Conservation (phyloP, 345 rosid genomes). For the Brassica napus region DNA sequence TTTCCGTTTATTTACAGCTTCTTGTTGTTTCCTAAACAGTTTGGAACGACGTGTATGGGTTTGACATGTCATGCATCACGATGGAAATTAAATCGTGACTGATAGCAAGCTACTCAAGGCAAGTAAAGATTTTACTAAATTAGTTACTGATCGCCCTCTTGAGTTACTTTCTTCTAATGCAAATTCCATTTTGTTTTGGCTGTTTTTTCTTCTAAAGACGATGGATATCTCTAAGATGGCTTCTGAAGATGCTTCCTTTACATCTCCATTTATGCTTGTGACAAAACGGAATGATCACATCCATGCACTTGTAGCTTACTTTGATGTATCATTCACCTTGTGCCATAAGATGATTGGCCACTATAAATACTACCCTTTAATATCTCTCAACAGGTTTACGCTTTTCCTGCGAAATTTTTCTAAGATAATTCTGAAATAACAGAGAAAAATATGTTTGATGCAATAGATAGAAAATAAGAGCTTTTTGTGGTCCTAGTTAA, state of each 20-base stretch:
- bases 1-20: background rate
- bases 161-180: slow-evolving; percentile 6
- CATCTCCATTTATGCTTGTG: slow-evolving; percentile 78
- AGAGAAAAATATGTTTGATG: background rate
- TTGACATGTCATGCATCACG: slow-evolving; percentile 93
- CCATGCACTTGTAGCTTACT: slow-evolving; percentile 94
- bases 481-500: too few relatives aligned
- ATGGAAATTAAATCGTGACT: slow-evolving; percentile 83
- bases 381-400: slow-evolving; percentile 79
- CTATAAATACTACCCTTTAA: too few relatives aligned
- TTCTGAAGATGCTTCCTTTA: slow-evolving; percentile 89
- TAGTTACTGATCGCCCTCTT: background rate
- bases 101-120: slow-evolving; percentile 81
- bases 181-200: background rate
- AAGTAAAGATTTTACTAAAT: slow-evolving; percentile 11
- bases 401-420: background rate
- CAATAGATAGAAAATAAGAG: background rate
- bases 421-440: background rate
- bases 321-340: slow-evolving; percentile 86
- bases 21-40: slow-evolving; percentile 43
- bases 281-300: slow-evolving; percentile 83
- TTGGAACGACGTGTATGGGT: slow-evolving; percentile 88
- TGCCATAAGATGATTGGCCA: slow-evolving; percentile 80
- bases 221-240: slow-evolving; percentile 97
- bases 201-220: slow-evolving; percentile 48